A percentile compares a stretch with the other conserved stretches of the same genome.
These are phyloP conservation scores for Metarhizium album DNA, from an alignment of 2,329 filamentous ascomycete genomes.

Conservation along the genomic window DNA sequence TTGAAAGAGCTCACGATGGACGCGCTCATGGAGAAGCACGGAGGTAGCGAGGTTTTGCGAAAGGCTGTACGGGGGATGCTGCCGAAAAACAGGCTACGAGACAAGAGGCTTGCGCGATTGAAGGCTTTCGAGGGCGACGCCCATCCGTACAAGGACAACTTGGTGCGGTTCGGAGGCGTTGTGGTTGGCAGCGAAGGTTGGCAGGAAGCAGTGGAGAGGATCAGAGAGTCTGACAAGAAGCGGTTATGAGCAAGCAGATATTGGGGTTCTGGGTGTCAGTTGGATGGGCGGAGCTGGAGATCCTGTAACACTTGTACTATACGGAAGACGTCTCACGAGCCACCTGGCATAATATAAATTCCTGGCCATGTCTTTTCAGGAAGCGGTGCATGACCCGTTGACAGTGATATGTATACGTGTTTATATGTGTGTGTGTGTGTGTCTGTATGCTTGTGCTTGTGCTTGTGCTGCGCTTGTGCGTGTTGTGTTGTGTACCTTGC, in stretches of 20 bases:
- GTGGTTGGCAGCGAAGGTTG: conserved; percentile 42
- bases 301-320: conserved; percentile 23
- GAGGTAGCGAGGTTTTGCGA: conserved; percentile 80
- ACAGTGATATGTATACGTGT: not conserved
- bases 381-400: not conserved
- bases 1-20: conserved; percentile 91
- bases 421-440: no score
- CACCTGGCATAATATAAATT: not conserved
- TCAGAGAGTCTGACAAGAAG: conserved; percentile 37
- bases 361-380: not conserved
- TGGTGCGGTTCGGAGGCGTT: conserved; percentile 60
- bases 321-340: conserved; percentile 5
- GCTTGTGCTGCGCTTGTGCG: no score
- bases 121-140: conserved; percentile 92
- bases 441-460: no score
- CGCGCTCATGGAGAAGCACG: conserved; percentile 84
- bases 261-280: not conserved
- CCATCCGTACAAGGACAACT: conserved; percentile 86
- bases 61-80: conserved; percentile 95
- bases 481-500: no score
- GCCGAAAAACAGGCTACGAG: conserved; percentile 87
- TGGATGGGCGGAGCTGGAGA: conserved; percentile 2
- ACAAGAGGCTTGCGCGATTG: conserved; percentile 75
- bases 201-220: conserved; percentile 38
- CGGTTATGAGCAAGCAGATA: conserved; percentile 32